A percentile compares a stretch with the other conserved stretches of the same genome.
Conservation (phyloP, 176 grass and related monocot genomes). For the Pharus latifolius region DNA sequence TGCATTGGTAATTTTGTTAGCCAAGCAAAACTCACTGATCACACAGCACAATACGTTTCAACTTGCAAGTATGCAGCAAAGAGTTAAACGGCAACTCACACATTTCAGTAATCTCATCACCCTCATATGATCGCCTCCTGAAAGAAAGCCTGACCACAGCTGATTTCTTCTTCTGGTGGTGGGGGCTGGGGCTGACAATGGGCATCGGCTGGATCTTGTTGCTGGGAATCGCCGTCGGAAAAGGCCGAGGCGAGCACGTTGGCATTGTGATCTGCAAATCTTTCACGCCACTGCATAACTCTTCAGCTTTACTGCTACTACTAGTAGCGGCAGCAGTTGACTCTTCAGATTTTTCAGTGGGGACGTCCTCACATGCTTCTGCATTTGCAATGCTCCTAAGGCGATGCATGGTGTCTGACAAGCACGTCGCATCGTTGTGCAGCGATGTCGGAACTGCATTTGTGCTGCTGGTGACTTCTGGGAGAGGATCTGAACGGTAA, state of each 20-base stretch:
- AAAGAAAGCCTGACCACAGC: constrained; percentile 74
- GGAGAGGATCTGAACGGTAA: constrained; percentile 24
- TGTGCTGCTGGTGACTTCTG: constrained; percentile 23
- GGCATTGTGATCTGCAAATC: constrained; percentile 15
- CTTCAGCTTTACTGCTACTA: not conserved
- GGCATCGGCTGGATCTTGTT: constrained; percentile 70
- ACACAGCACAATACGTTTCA: not conserved
- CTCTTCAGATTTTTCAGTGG: not conserved
- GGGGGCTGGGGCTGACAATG: constrained; percentile 31
- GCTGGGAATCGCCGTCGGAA: constrained; percentile 20
- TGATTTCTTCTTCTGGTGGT: constrained; percentile 68
- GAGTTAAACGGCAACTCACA: constrained; percentile 30
- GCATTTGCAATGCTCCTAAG: constrained; percentile 36
- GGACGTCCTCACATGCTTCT: constrained; percentile 12
- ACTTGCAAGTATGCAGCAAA: not conserved
- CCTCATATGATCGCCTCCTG: constrained; percentile 83
- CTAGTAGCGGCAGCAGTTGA: not conserved
- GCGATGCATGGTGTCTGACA: constrained; percentile 17
- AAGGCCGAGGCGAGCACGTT: constrained; percentile 36
- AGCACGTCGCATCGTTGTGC: constrained; percentile 6
- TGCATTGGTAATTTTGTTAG: constrained; percentile 17
- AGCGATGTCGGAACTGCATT: constrained; percentile 2
- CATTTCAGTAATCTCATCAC: constrained; percentile 81
- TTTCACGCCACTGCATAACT: not conserved
- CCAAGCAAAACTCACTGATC: not conserved